Evolutionary conservation across 1,284 basidiomycete species (phyloP).

Genomic region (Ganoderma multipileum): DNA sequence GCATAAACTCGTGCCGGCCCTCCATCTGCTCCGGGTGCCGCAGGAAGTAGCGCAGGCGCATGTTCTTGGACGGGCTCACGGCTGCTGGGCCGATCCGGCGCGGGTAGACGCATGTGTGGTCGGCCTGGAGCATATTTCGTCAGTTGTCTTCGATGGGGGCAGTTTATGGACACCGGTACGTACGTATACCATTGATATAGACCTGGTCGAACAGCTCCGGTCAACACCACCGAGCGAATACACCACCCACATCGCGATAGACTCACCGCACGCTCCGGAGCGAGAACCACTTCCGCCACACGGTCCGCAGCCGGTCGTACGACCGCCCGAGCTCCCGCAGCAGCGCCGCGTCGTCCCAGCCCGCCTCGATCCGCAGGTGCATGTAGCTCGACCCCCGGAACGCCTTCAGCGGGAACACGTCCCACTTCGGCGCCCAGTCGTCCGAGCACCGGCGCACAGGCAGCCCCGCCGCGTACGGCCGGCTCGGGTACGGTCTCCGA

Average conservation of each 20-base stretch:
- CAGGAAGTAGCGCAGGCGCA: constrained; percentile 32
- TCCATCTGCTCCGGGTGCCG: constrained; percentile 26
- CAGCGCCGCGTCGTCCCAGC: constrained; percentile 33
- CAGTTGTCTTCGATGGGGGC: not conserved
- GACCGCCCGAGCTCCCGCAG: constrained; percentile 23
- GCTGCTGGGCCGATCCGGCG: constrained; percentile 30
- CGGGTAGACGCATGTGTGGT: constrained; percentile 30
- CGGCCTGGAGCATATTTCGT: constrained; percentile 11
- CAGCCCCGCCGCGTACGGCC: not conserved
- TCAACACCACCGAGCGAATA: not conserved
- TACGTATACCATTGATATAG: constrained; percentile 15
- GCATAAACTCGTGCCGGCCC: constrained; percentile 14
- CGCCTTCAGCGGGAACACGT: constrained; percentile 27
- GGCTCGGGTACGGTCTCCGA: constrained; percentile 6
- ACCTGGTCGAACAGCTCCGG: not conserved
- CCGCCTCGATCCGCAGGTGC: constrained; percentile 16
- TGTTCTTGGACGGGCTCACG: constrained; percentile 25
- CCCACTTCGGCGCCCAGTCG: constrained; percentile 29
- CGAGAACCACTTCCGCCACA: constrained; percentile 27
- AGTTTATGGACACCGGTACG: not conserved
- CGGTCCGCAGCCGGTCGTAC: constrained; percentile 25
- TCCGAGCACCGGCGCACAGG: not conserved
- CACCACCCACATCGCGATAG: not conserved
- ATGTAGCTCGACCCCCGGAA: constrained; percentile 25
- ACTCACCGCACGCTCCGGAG: constrained; percentile 27